Base-by-base conservation (phyloP, 2,329 filamentous ascomycete species). In the Paecilomyces sp. region DNA sequence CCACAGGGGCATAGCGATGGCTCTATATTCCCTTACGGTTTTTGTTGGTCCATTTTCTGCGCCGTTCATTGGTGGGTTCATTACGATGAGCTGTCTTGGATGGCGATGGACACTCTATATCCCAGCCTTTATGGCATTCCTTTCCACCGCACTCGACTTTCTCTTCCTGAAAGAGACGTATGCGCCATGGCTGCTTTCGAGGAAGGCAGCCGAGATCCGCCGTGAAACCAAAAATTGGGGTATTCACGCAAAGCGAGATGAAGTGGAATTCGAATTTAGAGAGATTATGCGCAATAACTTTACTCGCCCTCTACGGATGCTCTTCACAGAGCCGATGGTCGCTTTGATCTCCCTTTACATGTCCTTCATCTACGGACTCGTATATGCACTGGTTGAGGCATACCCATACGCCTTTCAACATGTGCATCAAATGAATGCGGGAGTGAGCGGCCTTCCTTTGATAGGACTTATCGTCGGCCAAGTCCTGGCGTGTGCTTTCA, bases 191-290 rank as follows among this genome's bases (percentile, higher is more conserved):
- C 75, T 85, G 3, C 75, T 85, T 0, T 76, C 83, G 15, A 65
- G 71, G 25, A 85, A 85, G 66, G 83, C 83, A 0, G 69, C 74
- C 1, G 74, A 79, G 47, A 67, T 85, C 1, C 75, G 83, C 24
- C 74, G 79, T 11, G 64, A 77, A 18, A 84, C 81, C 0, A 74
- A 75, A 57, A 84, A 84, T 59, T 83, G 80, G 81, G 83, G 82
- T 1, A 85, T 85, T 50, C 82, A 85, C 60, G 83, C 83, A 1
- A 80, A 80, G 62, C 75, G 77, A 63, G 80, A 82, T 62, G 79
- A 83, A 67, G 77, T 83, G 34, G 80, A 83, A 64, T 71, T 83
- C n/a, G 78, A 81, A 57, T 75, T 81, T 60, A 69, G 68, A 1
- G 77, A 82, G 56, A 64, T 83, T 4, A 65, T 82, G 6, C 72